Evolutionary conservation across 208 protist species (phyloP).

Genomic region (Leishmania major): DNA sequence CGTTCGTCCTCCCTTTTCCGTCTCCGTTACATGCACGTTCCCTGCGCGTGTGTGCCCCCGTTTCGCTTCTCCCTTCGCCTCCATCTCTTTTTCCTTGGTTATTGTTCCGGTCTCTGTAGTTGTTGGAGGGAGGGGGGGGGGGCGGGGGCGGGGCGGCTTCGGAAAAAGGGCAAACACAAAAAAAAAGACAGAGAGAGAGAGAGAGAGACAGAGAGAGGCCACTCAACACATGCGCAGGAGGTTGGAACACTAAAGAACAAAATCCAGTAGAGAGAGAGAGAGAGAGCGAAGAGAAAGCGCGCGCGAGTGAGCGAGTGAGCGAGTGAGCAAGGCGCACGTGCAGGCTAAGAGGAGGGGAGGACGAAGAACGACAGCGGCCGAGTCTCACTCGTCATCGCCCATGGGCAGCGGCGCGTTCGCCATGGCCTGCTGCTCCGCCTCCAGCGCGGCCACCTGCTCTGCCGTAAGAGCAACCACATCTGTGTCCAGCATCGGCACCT

Average conservation of each 20-base stretch:
- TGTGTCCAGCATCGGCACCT: constrained; percentile 85
- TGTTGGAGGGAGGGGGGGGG: background rate
- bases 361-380: constrained; percentile 60
- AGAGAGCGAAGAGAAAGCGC: background rate
- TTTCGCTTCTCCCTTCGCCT: background rate
- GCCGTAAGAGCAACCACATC: constrained; percentile 73
- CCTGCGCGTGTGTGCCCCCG: background rate
- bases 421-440: constrained; percentile 88
- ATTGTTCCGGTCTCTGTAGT: background rate
- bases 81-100: background rate
- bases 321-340: background rate
- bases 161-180: background rate
- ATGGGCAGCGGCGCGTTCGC: constrained; percentile 92
- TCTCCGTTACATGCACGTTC: too few species aligned
- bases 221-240: background rate
- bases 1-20: too few species aligned
- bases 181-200: background rate
- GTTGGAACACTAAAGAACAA: background rate
- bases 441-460: constrained; percentile 81
- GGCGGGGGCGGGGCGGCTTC: too few species aligned
- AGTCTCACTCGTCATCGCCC: constrained; percentile 94
- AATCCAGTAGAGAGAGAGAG: background rate
- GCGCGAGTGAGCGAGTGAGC: too few species aligned
- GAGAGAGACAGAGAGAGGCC: background rate
- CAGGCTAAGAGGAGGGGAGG: background rate